Base-by-base conservation (phyloP, 805 yeast genomes). In the Yueomyces sp. region DNA sequence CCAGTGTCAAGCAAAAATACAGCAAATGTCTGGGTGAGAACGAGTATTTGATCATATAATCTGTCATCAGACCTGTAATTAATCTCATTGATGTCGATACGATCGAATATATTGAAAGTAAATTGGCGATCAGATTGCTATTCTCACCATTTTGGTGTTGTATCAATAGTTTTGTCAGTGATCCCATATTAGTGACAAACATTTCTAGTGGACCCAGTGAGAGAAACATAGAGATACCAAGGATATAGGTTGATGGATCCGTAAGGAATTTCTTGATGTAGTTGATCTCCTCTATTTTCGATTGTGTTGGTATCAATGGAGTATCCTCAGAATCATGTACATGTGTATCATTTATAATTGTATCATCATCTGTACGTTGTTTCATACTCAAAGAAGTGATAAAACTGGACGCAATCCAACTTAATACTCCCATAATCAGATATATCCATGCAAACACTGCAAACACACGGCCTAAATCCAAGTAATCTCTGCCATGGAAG, bases 201-300 rank as follows among this genome's bases (percentile, higher is more conserved):
- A 85, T 77, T 54, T 88, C 97, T 45, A 85, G 65, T 0, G 95
- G 90, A 0, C 97, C 97, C 29, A 85, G 63, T 33, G 79, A 71
- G 40, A 85, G 62, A 29, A 87, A 67, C 43, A 87, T 69, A 8
- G 86, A 72, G 3, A 72, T 46, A 28, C 83, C 67, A n/a, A 85
- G 62, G 2, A 81, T 46, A 68, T 85, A 79, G 40, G 85, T 74
- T 1, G 81, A 69, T 27, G 68, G 67, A 52, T 81, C 86, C 31
- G 61, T 59, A 40, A 43, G 80, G 57, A 49, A 65, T 51, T 26
- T 32, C 7, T 5, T 32, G 28, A 41, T 40, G 11, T 28, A 27
- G 3, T n/a, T 6, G 27, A 37, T 42, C 12, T 26, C 36, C 34
- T 39, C 43, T 29, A 28, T 32, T 7, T 40, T 37, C 33, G 47